A percentile compares a stretch with the other conserved stretches of the same genome.
These are phyloP conservation scores for Ascosphaera acerosa DNA, from an alignment of 2,329 filamentous ascomycete species.

Conservation along the genomic window DNA sequence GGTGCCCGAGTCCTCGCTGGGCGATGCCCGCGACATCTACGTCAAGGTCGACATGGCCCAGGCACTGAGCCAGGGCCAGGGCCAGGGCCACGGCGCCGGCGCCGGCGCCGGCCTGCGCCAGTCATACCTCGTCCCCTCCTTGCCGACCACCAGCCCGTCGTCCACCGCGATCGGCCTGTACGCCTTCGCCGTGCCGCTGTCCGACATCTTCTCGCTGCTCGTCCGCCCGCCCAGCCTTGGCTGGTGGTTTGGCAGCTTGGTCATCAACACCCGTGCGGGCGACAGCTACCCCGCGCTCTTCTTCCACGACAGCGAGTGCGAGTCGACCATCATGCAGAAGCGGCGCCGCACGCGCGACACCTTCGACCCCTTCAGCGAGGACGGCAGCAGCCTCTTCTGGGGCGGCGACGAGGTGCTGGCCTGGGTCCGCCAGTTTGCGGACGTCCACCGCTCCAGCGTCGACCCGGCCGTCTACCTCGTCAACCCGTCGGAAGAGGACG, in stretches of 20 bases:
- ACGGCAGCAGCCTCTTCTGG: slow-evolving; percentile 69
- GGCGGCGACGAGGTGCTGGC: slow-evolving; percentile 84
- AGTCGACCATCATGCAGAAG: slow-evolving; percentile 83
- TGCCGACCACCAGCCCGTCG: slow-evolving; percentile 61
- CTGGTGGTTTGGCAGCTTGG: slow-evolving; percentile 94
- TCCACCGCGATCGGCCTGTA: slow-evolving; percentile 49
- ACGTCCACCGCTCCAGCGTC: slow-evolving; percentile 56
- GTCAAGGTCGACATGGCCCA: slow-evolving; percentile 77
- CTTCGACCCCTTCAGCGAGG: slow-evolving; percentile 74
- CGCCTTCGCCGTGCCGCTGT: slow-evolving; percentile 74
- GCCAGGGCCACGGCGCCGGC: slow-evolving; percentile 33
- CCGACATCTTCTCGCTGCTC: slow-evolving; percentile 70
- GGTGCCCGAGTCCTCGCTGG: slow-evolving; percentile 72
- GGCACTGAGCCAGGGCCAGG: no score
- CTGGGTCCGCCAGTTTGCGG: slow-evolving; percentile 68
- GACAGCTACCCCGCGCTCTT: slow-evolving; percentile 90
- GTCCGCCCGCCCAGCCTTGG: slow-evolving; percentile 79
- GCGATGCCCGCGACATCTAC: slow-evolving; percentile 67
- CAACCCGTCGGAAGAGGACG: slow-evolving; percentile 67
- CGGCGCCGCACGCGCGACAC: slow-evolving; percentile 60
- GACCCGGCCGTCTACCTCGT: slow-evolving; percentile 83
- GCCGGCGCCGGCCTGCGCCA: slow-evolving; percentile 58
- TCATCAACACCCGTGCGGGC: slow-evolving; percentile 75
- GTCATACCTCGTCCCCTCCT: slow-evolving; percentile 73
- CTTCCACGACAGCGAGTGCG: slow-evolving; percentile 92